Evolutionary conservation across 192 early-diverging fungal genomes (phyloP), one percentile per base, ranked within the genome.

Genomic region (Backusella luteola): DNA sequence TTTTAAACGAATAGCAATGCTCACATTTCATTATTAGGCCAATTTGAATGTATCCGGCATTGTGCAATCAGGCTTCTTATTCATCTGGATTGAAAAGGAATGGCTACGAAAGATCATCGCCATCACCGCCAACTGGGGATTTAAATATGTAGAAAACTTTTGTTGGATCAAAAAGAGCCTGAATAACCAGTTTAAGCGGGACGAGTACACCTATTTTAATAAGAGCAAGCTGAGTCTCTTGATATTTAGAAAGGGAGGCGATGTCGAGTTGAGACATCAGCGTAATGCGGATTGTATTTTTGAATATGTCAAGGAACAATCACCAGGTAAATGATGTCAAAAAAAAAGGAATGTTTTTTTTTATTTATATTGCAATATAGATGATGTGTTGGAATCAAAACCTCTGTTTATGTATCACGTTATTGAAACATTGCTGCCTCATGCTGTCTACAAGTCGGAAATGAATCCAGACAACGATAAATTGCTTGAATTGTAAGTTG

Each of bases 61-160:
- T 44, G 86, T 96, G 5, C 85, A 90, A 1, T 85, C 86, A 36
- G 96, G 95, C 9, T 98, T 97, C 80, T 79, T 98, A 26, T 97
- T 98, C 77, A 93, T 97, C 17, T 98, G 97, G 97, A 85, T 91
- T 39, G 96, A 97, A 80, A 98, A 98, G 82, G 96, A 98, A 82
- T 89, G 93, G 76, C 84, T 96, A 19, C 96, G 93, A 19, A 85
- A 91, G 32, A 91, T 98, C 73, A 88, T 96, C 29, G 84, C 80
- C 39, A 85, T 94, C 36, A 87, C 90, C 7, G 90, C 93, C 53
- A 80, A 71, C 39, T 97, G 97, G 95, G 90, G 91, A 1, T 94
- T 96, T 85, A 93, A 94, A 63, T 98, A 98, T 78, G 94, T 97
- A 0, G 97, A 84, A 79, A 98, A 97, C 86, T 96, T 98, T 86